phyloP scores from a whole-genome alignment of 2,329 filamentous ascomycete genomes.

The Davidsoniella eucalypti region DNA sequence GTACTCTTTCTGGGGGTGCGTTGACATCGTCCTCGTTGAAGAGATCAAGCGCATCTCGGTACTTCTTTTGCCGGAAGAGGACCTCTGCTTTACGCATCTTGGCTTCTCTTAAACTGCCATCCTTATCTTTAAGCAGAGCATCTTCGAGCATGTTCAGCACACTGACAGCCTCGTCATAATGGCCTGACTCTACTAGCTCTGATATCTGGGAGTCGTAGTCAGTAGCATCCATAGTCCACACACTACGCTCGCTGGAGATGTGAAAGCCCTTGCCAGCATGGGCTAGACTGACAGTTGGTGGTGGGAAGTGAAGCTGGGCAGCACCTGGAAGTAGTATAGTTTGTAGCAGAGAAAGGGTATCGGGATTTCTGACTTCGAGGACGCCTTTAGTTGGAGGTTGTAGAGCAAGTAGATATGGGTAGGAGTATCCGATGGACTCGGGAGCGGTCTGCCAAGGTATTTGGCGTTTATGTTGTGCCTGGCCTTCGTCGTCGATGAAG shows the following conservation, averaged over 20 bases:
- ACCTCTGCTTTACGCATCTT: conserved; percentile 83
- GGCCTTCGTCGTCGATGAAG: conserved; percentile 74
- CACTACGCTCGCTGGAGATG: conserved; percentile 73
- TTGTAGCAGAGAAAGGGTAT: conserved; percentile 79
- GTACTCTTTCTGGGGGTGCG: conserved; percentile 75
- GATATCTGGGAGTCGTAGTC: conserved; percentile 84
- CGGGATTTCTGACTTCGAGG: conserved; percentile 81
- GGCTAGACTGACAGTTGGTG: conserved; percentile 82
- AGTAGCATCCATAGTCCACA: conserved; percentile 92
- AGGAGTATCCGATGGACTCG: conserved; percentile 86
- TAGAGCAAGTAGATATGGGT: conserved; percentile 82
- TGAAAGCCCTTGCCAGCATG: conserved; percentile 94
- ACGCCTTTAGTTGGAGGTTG: conserved; percentile 69
- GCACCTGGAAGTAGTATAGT: conserved; percentile 69
- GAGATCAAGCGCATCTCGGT: conserved; percentile 70
- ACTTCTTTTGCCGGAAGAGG: conserved; percentile 70
- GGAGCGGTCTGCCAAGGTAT: conserved; percentile 85
- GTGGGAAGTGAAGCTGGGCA: conserved; percentile 74
- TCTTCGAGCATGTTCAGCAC: conserved; percentile 82
- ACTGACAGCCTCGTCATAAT: conserved; percentile 84
- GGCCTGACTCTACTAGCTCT: conserved; percentile 54
- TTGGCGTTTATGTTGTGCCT: conserved; percentile 65
- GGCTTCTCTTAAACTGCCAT: conserved; percentile 61
- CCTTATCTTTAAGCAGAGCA: conserved; percentile 71
- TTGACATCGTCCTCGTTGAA: conserved; percentile 73